Evolutionary conservation across 169 alveolate species (phyloP).

Genomic region (Plasmodium fragile): DNA sequence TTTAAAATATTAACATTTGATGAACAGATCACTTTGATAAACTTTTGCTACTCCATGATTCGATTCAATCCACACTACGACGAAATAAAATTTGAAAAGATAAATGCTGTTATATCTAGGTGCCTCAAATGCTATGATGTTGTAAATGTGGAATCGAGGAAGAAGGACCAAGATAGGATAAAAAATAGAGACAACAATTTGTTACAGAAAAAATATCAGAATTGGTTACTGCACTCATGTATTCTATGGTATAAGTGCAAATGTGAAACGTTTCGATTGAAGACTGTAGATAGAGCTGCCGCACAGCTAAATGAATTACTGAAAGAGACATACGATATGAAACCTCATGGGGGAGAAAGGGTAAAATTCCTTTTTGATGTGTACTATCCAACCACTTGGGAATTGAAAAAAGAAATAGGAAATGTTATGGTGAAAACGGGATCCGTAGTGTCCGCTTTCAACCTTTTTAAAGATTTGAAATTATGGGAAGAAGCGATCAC

Average conservation of each 20-base stretch:
- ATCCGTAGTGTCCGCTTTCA: conserved; percentile 81
- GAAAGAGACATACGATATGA: conserved; percentile 73
- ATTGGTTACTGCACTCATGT: conserved; percentile 80
- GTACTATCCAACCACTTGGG: conserved; percentile 83
- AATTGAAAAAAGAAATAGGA: conserved; percentile 82
- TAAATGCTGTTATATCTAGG: conserved; percentile 81
- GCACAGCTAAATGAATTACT: conserved; percentile 81
- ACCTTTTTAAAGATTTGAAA: conserved; percentile 82
- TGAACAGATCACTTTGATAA: conserved; percentile 81
- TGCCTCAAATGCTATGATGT: conserved; percentile 77
- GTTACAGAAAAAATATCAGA: conserved; percentile 60
- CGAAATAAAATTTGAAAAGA: conserved; percentile 80
- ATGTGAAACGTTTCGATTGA: conserved; percentile 80
- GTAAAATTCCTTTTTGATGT: conserved; percentile 79
- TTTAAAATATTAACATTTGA: conserved; percentile 57
- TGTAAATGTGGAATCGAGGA: background rate
- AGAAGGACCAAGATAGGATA: background rate
- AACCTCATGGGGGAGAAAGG: conserved; percentile 71
- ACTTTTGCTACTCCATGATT: conserved; percentile 76
- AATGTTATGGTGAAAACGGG: conserved; percentile 82
- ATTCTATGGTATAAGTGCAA: conserved; percentile 84
- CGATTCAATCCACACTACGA: conserved; percentile 80
- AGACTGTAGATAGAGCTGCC: conserved; percentile 84
- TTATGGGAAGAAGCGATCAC: conserved; percentile 87
- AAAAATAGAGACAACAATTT: conserved; percentile 7